Evolutionary conservation across 805 yeast species (phyloP), one percentile per base, ranked within the genome.

Genomic region (Cephaloascus fragrans): DNA sequence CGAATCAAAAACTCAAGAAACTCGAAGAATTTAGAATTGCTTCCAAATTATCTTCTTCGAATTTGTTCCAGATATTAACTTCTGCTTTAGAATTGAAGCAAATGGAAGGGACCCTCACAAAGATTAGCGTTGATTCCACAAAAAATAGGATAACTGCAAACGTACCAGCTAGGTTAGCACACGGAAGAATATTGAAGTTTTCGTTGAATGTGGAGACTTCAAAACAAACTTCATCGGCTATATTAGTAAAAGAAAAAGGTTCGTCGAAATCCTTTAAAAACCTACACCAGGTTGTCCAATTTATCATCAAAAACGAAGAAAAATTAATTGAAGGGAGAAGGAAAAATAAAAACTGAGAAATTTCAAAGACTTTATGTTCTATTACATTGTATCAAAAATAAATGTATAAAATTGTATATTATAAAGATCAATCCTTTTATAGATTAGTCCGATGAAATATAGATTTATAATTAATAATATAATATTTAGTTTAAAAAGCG

Each of bases 31-130:
- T 23, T 23, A 35, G 46, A 14, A 16, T 34, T n/a, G 12, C 9
- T 8, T 9, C 36, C 31, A 16, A 18, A 8, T 14, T 65, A 34
- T 44, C 47, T 10, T 49, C 69, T 3, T 38, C 20, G 4, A 61
- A 60, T 19, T 56, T 67, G 35, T 52, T 58, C 41, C 44, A 60
- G 19, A 51, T 62, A 8, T 56, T 67, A 39, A 61, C 57, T 40
- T 59, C 59, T 38, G 71, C 71, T 5, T 51, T 73, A 39, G 64
- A 62, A 44, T 52, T 72, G 49, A 70, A 71, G 47, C 55, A 61
- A 39, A 61, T 69, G 39, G 78, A 73, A 50, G 79, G 79, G 0
- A 61, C 77, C 3, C 60, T 73, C 9, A 51, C 56, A 15, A 56
- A 59, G 19, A 67, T 66, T 12, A 62, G 61, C 2, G 55, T 70